Percentiles rank a stretch among this genome's conserved stretches.
Evolutionary conservation across 257 asterid genomes (phyloP).

Genomic region (Solanum bulbocastanum): DNA sequence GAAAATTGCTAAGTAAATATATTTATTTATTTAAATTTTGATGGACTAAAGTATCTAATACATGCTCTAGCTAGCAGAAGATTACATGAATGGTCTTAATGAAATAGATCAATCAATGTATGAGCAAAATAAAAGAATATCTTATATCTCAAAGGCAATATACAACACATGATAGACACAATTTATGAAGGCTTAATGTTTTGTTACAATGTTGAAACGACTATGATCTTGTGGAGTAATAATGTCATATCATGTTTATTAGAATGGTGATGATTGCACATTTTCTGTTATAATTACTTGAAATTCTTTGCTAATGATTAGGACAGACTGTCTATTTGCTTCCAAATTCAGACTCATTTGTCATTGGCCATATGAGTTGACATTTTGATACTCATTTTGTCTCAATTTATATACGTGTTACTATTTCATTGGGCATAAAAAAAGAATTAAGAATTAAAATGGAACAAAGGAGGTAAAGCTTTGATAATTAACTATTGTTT

Average conservation of each 20-base stretch:
- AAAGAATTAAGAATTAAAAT: not conserved
- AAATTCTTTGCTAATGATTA: conserved; percentile 17
- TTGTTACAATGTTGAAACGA: not conserved
- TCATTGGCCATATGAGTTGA: conserved; percentile 5
- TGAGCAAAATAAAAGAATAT: not conserved
- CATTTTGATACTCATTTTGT: not conserved
- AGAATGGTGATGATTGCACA: not conserved
- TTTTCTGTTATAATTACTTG: conserved; percentile 13
- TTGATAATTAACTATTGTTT: not conserved
- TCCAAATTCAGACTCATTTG: conserved; percentile 19
- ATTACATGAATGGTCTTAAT: not conserved
- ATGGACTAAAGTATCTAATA: not conserved
- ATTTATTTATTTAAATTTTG: not conserved
- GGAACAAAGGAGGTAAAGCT: not conserved
- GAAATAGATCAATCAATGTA: not conserved
- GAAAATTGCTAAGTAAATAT: not conserved
- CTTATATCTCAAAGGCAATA: not conserved
- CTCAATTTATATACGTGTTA: not conserved
- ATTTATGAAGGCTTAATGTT: not conserved
- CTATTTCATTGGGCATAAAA: not conserved
- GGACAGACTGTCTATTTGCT: conserved; percentile 12
- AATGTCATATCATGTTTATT: conserved; percentile 2
- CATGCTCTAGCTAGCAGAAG: too few relatives aligned
- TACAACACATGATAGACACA: not conserved
- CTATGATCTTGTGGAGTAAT: not conserved